Percentiles rank a stretch among this genome's conserved stretches.
phyloP scores from a whole-genome alignment of 2,329 filamentous ascomycete genomes.

The Tothia fuscella region DNA sequence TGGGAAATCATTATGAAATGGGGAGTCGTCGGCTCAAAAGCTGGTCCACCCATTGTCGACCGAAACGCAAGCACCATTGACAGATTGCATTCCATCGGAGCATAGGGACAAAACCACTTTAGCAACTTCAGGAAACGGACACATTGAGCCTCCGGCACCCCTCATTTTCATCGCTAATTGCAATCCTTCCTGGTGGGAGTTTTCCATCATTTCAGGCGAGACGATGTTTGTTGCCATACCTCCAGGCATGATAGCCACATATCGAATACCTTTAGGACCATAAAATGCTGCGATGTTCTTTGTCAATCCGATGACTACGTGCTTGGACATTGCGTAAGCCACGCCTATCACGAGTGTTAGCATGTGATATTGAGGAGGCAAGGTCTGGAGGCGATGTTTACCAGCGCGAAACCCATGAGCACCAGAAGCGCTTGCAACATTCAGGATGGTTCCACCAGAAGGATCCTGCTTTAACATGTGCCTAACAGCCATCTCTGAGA shows the following conservation, averaged over 20 bases:
- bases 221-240: conserved; percentile 1
- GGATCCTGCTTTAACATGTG: conserved; percentile 33
- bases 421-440: conserved; percentile 38
- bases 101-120: not conserved
- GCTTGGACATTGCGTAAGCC: conserved; percentile 9
- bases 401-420: conserved; percentile 30
- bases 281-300: conserved; percentile 9
- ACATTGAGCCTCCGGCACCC: not conserved
- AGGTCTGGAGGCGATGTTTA: conserved; percentile 20
- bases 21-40: too few relatives aligned
- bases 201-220: too few relatives aligned
- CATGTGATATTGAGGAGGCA: conserved; percentile 10
- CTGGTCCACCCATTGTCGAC: conserved; percentile 4
- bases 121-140: not conserved
- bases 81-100: not conserved
- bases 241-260: not conserved
- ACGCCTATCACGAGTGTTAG: conserved; percentile 1
- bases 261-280: conserved; percentile 4
- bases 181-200: not conserved
- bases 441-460: conserved; percentile 38
- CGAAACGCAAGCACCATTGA: not conserved
- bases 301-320: conserved; percentile 8
- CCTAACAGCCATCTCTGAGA: conserved; percentile 39
- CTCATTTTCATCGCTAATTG: not conserved
- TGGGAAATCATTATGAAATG: too few relatives aligned